Conservation (phyloP, 306 rosid species). For the Castanea sativa region DNA sequence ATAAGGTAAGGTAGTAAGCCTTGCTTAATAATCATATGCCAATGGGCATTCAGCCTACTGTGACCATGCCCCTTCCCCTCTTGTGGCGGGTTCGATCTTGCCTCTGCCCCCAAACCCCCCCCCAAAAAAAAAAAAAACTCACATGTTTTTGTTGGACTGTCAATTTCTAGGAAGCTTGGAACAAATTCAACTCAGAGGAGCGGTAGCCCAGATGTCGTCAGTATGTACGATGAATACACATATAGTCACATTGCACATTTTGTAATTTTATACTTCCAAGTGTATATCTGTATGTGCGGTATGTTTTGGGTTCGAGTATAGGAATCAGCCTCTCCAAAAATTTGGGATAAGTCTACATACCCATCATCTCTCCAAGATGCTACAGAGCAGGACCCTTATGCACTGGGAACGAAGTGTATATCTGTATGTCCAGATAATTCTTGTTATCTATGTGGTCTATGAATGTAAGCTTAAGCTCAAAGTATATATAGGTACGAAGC, state of each 20-base stretch:
- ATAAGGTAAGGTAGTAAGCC: not conserved
- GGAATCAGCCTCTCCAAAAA: too few species aligned
- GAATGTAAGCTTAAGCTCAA: slow-evolving; percentile 25
- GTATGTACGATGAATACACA: slow-evolving; percentile 1
- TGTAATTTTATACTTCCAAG: slow-evolving; percentile 28
- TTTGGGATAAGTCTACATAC: too few species aligned
- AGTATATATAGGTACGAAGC: slow-evolving; percentile 10
- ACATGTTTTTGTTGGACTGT: not conserved
- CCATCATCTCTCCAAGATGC: too few species aligned
- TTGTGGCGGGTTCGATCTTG: too few species aligned
- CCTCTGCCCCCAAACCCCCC: too few species aligned
- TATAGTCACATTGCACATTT: slow-evolving; percentile 6
- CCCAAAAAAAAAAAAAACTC: not conserved
- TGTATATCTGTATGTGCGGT: slow-evolving; percentile 20
- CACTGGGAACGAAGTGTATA: slow-evolving; percentile 15
- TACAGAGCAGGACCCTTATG: too few species aligned
- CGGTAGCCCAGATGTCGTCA: slow-evolving; percentile 34
- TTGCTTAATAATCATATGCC: not conserved
- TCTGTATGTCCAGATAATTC: slow-evolving; percentile 8
- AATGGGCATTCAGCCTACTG: too few species aligned
- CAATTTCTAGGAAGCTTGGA: slow-evolving; percentile 86
- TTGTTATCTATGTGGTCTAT: slow-evolving; percentile 11
- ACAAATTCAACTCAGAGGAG: slow-evolving; percentile 93
- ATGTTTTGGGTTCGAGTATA: too few species aligned
- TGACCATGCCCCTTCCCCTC: not conserved